Conservation (phyloP, 441 rosid genomes). For the Jatropha multifida region DNA sequence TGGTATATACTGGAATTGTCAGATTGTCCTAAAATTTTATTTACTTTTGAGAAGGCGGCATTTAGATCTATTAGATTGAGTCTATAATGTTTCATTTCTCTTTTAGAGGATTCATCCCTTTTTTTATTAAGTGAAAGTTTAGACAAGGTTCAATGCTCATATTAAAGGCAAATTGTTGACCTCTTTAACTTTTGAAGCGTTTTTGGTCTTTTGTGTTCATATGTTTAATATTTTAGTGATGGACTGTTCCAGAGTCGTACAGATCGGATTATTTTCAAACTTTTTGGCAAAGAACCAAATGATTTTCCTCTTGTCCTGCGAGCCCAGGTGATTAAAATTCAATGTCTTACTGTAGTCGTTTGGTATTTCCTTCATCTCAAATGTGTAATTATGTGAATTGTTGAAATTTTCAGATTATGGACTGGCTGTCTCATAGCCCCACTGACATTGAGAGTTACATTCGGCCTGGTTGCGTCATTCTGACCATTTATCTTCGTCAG, state of each 20-base stretch:
- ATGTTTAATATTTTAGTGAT: background rate
- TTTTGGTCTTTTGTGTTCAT: background rate
- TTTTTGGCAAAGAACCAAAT: slow-evolving; percentile 92
- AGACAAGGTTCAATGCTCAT: background rate
- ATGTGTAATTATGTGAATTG: slow-evolving; percentile 18
- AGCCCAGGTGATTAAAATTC: slow-evolving; percentile 60
- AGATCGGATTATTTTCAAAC: slow-evolving; percentile 79
- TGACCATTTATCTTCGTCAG: slow-evolving; percentile 87
- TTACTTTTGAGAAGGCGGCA: background rate
- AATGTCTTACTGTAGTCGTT: slow-evolving; percentile 11
- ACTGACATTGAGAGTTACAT: slow-evolving; percentile 98
- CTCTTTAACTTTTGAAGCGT: slow-evolving; percentile 2
- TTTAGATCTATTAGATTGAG: background rate
- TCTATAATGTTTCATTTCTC: background rate
- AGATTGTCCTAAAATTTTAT: background rate
- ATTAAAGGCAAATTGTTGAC: slow-evolving; percentile 6
- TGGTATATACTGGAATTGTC: background rate
- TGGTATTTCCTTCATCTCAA: slow-evolving; percentile 20
- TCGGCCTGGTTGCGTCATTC: slow-evolving; percentile 88
- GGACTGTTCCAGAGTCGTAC: slow-evolving; percentile 72
- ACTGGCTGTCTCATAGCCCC: slow-evolving; percentile 92
- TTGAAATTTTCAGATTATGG: slow-evolving; percentile 65
- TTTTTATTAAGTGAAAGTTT: background rate
- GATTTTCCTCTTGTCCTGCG: slow-evolving; percentile 82
- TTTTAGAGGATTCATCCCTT: background rate